Evolutionary conservation across 1,284 basidiomycete species (phyloP).

Genomic region (Singerocomus inundabilis): DNA sequence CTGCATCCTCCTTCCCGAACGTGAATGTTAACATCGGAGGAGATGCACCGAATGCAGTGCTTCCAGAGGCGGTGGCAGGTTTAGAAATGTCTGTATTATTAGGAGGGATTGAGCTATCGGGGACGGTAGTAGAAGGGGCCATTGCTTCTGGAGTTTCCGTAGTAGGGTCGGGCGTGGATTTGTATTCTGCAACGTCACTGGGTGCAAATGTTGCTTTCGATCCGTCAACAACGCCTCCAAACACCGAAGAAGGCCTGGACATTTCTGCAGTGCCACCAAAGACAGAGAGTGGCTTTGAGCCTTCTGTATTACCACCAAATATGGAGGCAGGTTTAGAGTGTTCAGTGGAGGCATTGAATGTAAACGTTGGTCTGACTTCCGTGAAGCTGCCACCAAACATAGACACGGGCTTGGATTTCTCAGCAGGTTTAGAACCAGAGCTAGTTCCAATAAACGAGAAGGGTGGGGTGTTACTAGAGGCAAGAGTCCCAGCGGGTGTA

Average conservation of each 20-base stretch:
- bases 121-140: neutral
- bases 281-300: conserved; percentile 6
- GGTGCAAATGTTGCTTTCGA: conserved; percentile 7
- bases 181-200: conserved; percentile 4
- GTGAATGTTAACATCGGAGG: conserved; percentile 15
- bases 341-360: conserved; percentile 12
- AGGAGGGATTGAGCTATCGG: neutral
- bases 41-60: conserved; percentile 4
- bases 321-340: conserved; percentile 6
- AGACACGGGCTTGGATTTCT: conserved; percentile 17
- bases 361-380: conserved; percentile 22
- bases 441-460: conserved; percentile 26
- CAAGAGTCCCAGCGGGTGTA: conserved; percentile 8
- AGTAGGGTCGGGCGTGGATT: neutral
- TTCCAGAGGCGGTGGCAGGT: conserved; percentile 3
- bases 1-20: conserved; percentile 23
- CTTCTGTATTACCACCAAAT: conserved; percentile 12
- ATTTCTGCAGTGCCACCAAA: conserved; percentile 12
- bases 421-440: conserved; percentile 17
- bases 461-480: conserved; percentile 2
- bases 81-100: conserved; percentile 1
- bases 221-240: conserved; percentile 4
- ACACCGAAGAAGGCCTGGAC: conserved; percentile 8
- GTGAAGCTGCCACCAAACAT: conserved; percentile 6
- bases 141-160: conserved; percentile 3